Conservation (phyloP, 257 asterid genomes). For the Agastache rugosa region DNA sequence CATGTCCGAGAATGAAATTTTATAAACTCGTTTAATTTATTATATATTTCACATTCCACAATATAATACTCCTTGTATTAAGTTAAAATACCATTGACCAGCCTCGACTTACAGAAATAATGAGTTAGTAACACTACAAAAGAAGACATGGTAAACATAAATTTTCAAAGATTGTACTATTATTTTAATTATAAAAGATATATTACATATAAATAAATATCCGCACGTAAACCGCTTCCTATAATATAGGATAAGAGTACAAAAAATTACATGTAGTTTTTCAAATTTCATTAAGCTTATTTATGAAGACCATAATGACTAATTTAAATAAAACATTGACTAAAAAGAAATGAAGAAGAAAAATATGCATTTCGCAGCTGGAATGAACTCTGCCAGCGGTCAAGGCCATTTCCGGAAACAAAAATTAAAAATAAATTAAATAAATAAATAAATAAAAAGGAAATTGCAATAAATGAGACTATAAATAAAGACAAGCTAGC, state of each 20-base stretch:
- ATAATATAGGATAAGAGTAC: background rate
- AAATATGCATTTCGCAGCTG: constrained; percentile 29
- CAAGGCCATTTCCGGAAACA: constrained; percentile 33
- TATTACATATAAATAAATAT: too few species aligned
- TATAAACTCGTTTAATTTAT: too few species aligned
- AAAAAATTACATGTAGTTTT: background rate
- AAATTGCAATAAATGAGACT: constrained; percentile 17
- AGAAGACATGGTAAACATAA: too few species aligned
- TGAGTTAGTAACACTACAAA: too few species aligned
- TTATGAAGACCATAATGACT: background rate
- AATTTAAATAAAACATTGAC: background rate
- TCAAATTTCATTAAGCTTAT: background rate
- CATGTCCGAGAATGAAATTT: too few species aligned
- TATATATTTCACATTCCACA: too few species aligned
- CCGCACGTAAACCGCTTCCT: too few species aligned
- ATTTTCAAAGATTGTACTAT: too few species aligned
- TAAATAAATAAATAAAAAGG: background rate
- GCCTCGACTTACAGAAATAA: too few species aligned
- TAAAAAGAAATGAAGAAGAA: background rate
- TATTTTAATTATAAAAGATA: too few species aligned
- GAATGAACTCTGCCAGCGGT: constrained; percentile 24
- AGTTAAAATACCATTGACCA: too few species aligned
- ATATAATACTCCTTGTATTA: too few species aligned
- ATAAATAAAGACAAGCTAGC: constrained; percentile 25
- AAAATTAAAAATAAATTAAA: background rate